These are phyloP conservation scores for Dothideomycetes sp. DNA, from an alignment of 2,329 filamentous ascomycete species.

Conservation along the genomic window DNA sequence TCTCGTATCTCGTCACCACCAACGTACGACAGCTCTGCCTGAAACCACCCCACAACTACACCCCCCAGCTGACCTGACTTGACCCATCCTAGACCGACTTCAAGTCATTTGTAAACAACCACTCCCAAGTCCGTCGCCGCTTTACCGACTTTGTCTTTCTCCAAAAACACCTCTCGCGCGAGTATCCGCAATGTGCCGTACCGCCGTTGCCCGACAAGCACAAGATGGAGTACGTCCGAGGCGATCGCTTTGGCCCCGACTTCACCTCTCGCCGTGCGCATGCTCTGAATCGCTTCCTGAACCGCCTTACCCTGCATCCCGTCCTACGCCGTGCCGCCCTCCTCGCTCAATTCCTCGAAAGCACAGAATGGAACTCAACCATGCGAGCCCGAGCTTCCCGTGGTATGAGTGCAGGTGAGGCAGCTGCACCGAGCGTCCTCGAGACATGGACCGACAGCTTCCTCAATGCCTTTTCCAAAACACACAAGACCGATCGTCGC, in stretches of 20 bases:
- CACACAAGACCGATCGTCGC: slow-evolving; percentile 87
- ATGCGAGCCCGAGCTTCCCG: slow-evolving; percentile 73
- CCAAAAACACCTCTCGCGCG: slow-evolving; percentile 77
- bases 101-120: slow-evolving; percentile 76
- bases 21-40: slow-evolving; percentile 58
- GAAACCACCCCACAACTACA: too few species aligned
- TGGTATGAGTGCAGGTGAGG: slow-evolving; percentile 36
- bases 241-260: slow-evolving; percentile 87
- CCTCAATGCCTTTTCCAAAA: slow-evolving; percentile 93
- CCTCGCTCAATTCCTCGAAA: slow-evolving; percentile 84
- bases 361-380: slow-evolving; percentile 89
- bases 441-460: slow-evolving; percentile 94
- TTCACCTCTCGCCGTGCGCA: slow-evolving; percentile 83
- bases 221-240: slow-evolving; percentile 97
- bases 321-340: slow-evolving; percentile 75
- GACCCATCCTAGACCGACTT: slow-evolving; percentile 67
- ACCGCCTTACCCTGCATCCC: slow-evolving; percentile 77
- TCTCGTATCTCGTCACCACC: slow-evolving; percentile 90
- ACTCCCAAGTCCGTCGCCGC: slow-evolving; percentile 72
- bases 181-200: slow-evolving; percentile 86
- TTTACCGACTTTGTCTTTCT: slow-evolving; percentile 98
- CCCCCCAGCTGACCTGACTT: too few species aligned
- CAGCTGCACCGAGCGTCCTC: slow-evolving; percentile 58
- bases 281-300: slow-evolving; percentile 84
- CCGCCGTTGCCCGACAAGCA: slow-evolving; percentile 96